Evolutionary conservation across 2,329 filamentous ascomycete species (phyloP), one percentile per base, ranked within the genome.

Genomic region (Beauveria pseudobassiana): DNA sequence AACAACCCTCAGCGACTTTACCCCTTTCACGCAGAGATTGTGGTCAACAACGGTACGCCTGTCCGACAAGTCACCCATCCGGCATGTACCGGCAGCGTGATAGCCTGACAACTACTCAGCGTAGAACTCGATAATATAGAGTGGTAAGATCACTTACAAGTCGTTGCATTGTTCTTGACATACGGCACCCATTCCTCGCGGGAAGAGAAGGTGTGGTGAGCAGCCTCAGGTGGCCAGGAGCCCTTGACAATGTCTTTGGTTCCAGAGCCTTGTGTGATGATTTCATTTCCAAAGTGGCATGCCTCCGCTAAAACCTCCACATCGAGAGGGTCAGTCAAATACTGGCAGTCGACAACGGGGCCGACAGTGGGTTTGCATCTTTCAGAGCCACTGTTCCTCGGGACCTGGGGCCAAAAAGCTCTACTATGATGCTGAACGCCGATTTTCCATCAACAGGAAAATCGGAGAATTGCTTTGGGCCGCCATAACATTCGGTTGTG

Each of bases 401-500:
- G 1, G 82, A 85, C 59, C 76, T 77, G n/a, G 82, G 80, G 1
- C 78, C 77, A 59, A 86, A 86, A 0, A 87, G 76, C 68, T 86
- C 78, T 0, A 78, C 77, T 56, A 85, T 82, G 65, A 87, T 80
- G 7, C 79, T 78, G 64, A 88, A 87, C 0, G 78, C 80, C 63
- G 83, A 76, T 61, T 85, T 77, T 20, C 78, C 73, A 49, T 84
- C 76, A 2, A 76, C 71, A 0, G 84, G 84, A 59, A 79, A 81
- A 43, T 84, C 72, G 22, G 76, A 73, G 63, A 78, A 86, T 63
- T 85, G 81, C 64, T 83, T 84, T 0, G 84, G 83, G 0, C 82
- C 82, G 4, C 82, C 82, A 65, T 86, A 86, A 66, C 81, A 82
- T 67, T 87, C 84, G 0, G 84, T 86, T 38, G 78, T 83, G 72